Evolutionary conservation across 73 alveolate genomes (phyloP), one percentile per base, ranked within the genome.

Genomic region (Paraurostyla sp.): DNA sequence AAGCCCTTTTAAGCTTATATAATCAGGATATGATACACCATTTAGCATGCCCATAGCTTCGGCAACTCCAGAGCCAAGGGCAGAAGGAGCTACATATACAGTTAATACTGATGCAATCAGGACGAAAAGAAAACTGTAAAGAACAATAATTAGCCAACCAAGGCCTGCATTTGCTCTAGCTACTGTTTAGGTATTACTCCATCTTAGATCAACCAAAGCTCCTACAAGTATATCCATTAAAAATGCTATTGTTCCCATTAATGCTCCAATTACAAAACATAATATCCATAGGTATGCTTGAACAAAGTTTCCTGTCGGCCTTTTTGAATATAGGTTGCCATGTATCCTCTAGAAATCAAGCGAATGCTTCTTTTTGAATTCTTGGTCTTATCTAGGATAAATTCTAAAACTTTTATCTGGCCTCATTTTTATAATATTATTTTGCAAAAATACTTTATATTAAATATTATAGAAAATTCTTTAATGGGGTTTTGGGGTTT

Each of bases 61-160:
- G 20, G 94, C 91, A 33, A 88, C 91, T 33, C 94, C 94, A 16
- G 94, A 88, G n/a, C 94, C 94, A 0, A 89, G 71, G 18, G 94
- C 94, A 41, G 83, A 73, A 3, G 94, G 94, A 18, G 85, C 94
- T 0, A 88, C 71, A 36, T n/a, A 88, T 15, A 82, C 9, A 7
- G 94, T 76, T 6, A 80, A 13, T 0, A 42, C 42, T 29, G 80
- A 35, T 15, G 88, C 90, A 36, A 38, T 27, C 18, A 58, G 22
- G 6, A 81, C 62, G 33, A 36, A 80, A 15, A 52, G 46, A 6
- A 75, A 18, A 23, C 80, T 35, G 49, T 75, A 58, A 16, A 56
- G 76, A 30, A 87, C 35, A 27, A 33, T 18, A 2, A 59, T 60
- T 0, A 75, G 32, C 87, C 87, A 87, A 22, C 80, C 93, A 56